Base-by-base conservation (phyloP, 371 early-diverging fungal species). In the Zychaea mexicana region DNA sequence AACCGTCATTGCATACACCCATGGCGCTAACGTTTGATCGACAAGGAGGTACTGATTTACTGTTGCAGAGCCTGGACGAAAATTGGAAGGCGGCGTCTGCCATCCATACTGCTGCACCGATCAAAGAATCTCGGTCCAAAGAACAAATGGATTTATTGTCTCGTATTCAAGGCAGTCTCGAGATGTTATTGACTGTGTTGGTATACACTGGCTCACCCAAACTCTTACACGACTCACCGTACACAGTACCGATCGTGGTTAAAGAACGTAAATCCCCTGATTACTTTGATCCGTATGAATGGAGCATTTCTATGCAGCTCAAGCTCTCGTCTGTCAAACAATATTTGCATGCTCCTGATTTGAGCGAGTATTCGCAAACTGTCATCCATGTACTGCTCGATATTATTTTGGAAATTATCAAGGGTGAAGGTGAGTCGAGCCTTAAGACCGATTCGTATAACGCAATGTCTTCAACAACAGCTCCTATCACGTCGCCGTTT, bases 241-340 rank as follows among this genome's bases (percentile, higher is more conserved):
- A 85, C 57, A 90, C 91, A 0, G 66, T 77, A 12, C 42, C 68
- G 0, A 57, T 89, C 30, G 76, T 71, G 1, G 87, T 87, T 30
- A 87, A 82, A 53, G 89, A 90, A 68, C 83, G 75, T 57, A 72
- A 74, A 17, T 64, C 76, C 6, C 66, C 73, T 0, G 87, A 88
- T 38, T 85, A 77, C 49, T 92, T 92, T 73, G 90, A 91, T 62
- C 85, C 91, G 3, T 72, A 85, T 62, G 87, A 85, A 56, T 91
- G 87, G 79, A 69, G 92, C 9, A 78, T 92, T 5, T 66, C 78
- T 3, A 59, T 89, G 38, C 84, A 92, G 12, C 56, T 82, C 32
- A 72, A 73, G 49, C 54, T 92, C 32, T 65, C 89, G 6, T 82
- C 85, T 3, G 64, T 80, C 3, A 72, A 88, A 26, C 61, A 68